phyloP scores from a whole-genome alignment of 768 basidiomycete species.

The Rhizopogon vulgaris region DNA sequence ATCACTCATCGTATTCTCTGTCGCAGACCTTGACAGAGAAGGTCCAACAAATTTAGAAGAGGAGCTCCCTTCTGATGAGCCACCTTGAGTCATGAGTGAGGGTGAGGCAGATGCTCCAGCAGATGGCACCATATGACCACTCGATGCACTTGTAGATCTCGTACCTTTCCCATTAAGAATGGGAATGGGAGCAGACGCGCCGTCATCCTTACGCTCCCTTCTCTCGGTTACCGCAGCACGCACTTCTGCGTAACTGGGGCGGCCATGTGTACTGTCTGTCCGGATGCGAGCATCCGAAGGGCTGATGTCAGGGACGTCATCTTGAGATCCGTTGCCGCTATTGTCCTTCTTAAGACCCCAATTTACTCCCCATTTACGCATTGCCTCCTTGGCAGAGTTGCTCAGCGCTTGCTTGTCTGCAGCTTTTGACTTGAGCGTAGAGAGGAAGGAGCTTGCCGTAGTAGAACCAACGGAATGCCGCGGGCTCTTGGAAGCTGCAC shows the following conservation, averaged over 20 bases:
- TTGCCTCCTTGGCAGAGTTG: conserved; percentile 80
- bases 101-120: conserved; percentile 23
- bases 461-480: conserved; percentile 35
- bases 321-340: conserved; percentile 22
- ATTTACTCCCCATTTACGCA: conserved; percentile 88
- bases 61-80: conserved; percentile 17
- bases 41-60: conserved; percentile 21
- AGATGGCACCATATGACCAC: conserved; percentile 15
- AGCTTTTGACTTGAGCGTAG: conserved; percentile 70
- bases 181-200: conserved; percentile 26
- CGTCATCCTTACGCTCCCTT: conserved; percentile 32
- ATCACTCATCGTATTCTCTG: conserved; percentile 18
- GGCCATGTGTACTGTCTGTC: conserved; percentile 34
- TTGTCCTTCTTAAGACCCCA: conserved; percentile 65
- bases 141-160: conserved; percentile 21
- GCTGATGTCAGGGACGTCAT: conserved; percentile 39
- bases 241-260: conserved; percentile 67
- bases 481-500: conserved; percentile 25
- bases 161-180: conserved; percentile 22
- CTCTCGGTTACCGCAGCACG: conserved; percentile 71
- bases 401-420: conserved; percentile 81
- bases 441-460: conserved; percentile 59
- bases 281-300: conserved; percentile 30
- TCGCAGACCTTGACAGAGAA: conserved; percentile 31
- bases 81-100: conserved; percentile 10